Evolutionary conservation across 805 yeast species (phyloP), one percentile per base, ranked within the genome.

Genomic region (Saccharomycopsis synnaedendra): DNA sequence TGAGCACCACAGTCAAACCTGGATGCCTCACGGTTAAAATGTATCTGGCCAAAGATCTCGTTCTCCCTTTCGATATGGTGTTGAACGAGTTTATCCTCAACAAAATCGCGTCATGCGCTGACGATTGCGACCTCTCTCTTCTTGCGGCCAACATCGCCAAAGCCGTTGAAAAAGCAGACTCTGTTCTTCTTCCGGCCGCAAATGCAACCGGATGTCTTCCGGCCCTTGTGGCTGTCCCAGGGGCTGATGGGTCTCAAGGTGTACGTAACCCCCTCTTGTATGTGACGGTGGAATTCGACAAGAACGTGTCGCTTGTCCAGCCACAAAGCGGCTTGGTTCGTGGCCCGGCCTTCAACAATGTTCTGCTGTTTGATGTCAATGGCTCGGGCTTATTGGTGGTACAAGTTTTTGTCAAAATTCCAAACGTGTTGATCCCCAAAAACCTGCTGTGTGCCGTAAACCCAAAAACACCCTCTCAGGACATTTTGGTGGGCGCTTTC

Each of bases 261-360:
- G 66, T 73, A 35, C 72, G 76, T 53, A 78, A 78, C 55, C 76
- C 93, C 11, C 72, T 95, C 51, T 73, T 93, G 37, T 86, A 85
- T 63, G 74, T 89, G 58, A 87, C 95, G 1, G 72, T 93, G 41
- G 99, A 93, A 64, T 90, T 88, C 61, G 99, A 93, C 65, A 93
- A 93, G 64, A 87, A 90, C 44, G 93, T 89, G 55, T 82, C 93
- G 54, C 75, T 88, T 10, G 79, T 90, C 44, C 95, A 88, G 56
- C 93, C 97, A 2, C 77, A 80, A 32, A 77, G 84, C 46, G 96
- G 96, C 38, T 77, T 95, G 0, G 78, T 87, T 51, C 75, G 76
- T 40, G 69, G 73, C 48, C 90, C 96, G 1, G 76, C 76, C 11
- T 93, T 95, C 78, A 93, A 88, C 63, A 85, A 85, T 56, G 87